phyloP scores from a whole-genome alignment of 495 filamentous ascomycete species.

The Ramalina intermedia region DNA sequence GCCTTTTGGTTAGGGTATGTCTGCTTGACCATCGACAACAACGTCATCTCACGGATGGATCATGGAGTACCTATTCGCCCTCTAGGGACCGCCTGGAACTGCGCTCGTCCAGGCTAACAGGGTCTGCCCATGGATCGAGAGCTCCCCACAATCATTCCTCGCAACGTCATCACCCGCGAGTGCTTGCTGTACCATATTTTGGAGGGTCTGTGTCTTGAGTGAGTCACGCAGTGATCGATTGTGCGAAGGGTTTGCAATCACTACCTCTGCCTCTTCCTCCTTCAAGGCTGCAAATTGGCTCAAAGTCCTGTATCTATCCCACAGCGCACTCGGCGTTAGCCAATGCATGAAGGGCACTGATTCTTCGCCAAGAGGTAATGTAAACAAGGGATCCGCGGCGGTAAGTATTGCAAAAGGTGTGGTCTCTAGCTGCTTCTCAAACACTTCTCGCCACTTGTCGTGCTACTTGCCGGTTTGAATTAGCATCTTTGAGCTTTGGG shows the following conservation, averaged over 20 bases:
- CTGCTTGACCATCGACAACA: not conserved
- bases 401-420: slow-evolving; percentile 23
- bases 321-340: slow-evolving; percentile 37
- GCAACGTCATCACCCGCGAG: slow-evolving; percentile 28
- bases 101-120: slow-evolving; percentile 36
- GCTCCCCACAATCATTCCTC: slow-evolving; percentile 36
- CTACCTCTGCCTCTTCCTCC: slow-evolving; percentile 32
- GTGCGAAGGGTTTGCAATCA: not conserved
- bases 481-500: too few species aligned
- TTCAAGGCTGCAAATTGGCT: slow-evolving; percentile 44
- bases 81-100: slow-evolving; percentile 12
- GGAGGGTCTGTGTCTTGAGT: slow-evolving; percentile 16
- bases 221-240: not conserved
- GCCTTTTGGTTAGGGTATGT: not conserved
- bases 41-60: not conserved
- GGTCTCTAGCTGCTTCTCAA: slow-evolving; percentile 33
- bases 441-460: slow-evolving; percentile 35
- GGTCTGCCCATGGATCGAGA: slow-evolving; percentile 39
- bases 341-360: slow-evolving; percentile 29
- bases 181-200: slow-evolving; percentile 26
- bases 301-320: slow-evolving; percentile 40
- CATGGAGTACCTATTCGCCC: slow-evolving; percentile 1
- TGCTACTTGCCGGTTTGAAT: slow-evolving; percentile 11
- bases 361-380: slow-evolving; percentile 32
- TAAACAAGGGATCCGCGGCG: slow-evolving; percentile 31